Percentiles rank a stretch among this genome's conserved stretches.
These are phyloP conservation scores for Prinsepia uniflora DNA, from an alignment of 306 rosid species.

Conservation along the genomic window DNA sequence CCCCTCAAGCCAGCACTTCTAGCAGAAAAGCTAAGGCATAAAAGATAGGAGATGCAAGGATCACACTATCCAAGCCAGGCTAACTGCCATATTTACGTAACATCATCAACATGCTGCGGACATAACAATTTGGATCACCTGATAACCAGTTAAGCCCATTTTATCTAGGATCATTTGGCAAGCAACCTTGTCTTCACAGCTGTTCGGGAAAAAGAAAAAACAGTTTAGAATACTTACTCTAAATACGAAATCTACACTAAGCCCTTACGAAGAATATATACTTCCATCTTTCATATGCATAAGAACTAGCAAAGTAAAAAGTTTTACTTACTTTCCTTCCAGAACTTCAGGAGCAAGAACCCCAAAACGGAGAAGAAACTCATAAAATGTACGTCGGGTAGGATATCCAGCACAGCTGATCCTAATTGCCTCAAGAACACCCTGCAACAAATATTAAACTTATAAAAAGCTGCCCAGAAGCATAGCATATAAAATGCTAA, in stretches of 20 bases:
- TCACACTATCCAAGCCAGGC: background rate
- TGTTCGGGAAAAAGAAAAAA: conserved; percentile 39
- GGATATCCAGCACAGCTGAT: conserved; percentile 99
- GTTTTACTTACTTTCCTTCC: conserved; percentile 82
- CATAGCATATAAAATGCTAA: conserved; percentile 17
- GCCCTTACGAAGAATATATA: conserved; percentile 7
- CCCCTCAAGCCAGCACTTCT: background rate
- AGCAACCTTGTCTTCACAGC: conserved; percentile 87
- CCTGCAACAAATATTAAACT: conserved; percentile 50
- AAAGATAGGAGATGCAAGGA: background rate
- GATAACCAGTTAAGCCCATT: conserved; percentile 93
- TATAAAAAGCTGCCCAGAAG: conserved; percentile 19
- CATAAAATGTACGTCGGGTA: conserved; percentile 91
- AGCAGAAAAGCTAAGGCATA: background rate
- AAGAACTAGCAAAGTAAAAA: conserved; percentile 13
- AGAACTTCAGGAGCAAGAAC: conserved; percentile 96
- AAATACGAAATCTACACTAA: background rate
- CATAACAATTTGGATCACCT: conserved; percentile 56
- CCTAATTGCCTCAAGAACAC: conserved; percentile 99
- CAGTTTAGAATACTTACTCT: conserved; percentile 4
- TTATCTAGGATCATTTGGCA: conserved; percentile 87
- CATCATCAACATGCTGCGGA: conserved; percentile 23
- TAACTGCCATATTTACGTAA: conserved; percentile 19
- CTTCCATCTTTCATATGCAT: background rate
- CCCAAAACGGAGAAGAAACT: conserved; percentile 93